These are phyloP conservation scores for Sporothrix humicola DNA, from an alignment of 2,329 filamentous ascomycete species.

Conservation along the genomic window DNA sequence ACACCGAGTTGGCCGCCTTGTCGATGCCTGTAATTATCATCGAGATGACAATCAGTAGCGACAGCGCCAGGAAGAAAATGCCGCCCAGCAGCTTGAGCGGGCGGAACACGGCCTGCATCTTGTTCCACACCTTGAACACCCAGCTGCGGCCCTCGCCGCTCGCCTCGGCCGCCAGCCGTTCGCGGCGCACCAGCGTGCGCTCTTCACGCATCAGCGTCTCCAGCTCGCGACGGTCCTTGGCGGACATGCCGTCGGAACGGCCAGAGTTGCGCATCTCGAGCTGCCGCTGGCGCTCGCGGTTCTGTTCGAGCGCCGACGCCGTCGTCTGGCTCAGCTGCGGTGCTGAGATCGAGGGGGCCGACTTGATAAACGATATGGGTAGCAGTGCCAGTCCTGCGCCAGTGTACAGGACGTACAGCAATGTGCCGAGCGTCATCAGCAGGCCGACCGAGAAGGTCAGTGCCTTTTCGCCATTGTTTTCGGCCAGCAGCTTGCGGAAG, in stretches of 20 bases:
- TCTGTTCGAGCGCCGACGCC: slow-evolving; percentile 79
- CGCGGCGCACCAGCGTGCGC: slow-evolving; percentile 85
- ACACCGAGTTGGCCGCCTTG: slow-evolving; percentile 94
- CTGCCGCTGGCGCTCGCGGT: slow-evolving; percentile 89
- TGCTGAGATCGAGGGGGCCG: slow-evolving; percentile 82
- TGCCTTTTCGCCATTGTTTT: slow-evolving; percentile 91
- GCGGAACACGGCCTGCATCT: slow-evolving; percentile 79
- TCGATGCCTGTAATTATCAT: slow-evolving; percentile 97
- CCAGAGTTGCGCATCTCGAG: slow-evolving; percentile 85
- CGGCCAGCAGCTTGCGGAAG: slow-evolving; percentile 81
- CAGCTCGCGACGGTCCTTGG: slow-evolving; percentile 86
- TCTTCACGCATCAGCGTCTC: slow-evolving; percentile 89
- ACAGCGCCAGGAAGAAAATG: slow-evolving; percentile 74
- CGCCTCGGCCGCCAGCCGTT: slow-evolving; percentile 83
- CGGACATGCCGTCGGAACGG: slow-evolving; percentile 73
- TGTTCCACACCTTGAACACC: slow-evolving; percentile 78
- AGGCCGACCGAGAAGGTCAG: slow-evolving; percentile 88
- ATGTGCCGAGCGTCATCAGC: slow-evolving; percentile 83
- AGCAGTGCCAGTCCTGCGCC: slow-evolving; percentile 86
- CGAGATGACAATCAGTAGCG: slow-evolving; percentile 80
- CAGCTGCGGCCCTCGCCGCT: slow-evolving; percentile 76
- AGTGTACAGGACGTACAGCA: slow-evolving; percentile 88
- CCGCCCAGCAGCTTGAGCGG: slow-evolving; percentile 89
- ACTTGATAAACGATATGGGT: slow-evolving; percentile 90
- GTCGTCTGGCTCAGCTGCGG: slow-evolving; percentile 79